Evolutionary conservation across 306 rosid genomes (phyloP).

Genomic region (Comarum palustre): DNA sequence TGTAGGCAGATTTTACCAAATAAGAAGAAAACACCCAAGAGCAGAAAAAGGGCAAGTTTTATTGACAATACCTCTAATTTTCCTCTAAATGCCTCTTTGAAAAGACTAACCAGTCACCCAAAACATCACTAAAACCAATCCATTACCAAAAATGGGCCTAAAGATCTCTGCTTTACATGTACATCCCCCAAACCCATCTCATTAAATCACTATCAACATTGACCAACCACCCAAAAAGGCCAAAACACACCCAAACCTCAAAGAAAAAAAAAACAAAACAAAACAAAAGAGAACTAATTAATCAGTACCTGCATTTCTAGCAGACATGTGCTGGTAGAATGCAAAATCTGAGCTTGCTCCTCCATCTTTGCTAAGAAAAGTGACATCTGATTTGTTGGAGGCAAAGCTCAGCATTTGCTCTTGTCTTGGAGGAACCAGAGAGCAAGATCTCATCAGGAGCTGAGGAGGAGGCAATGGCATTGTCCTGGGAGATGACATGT

Average conservation of each 20-base stretch:
- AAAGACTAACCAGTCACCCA: constrained; percentile 10
- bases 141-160: constrained; percentile 14
- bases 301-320: constrained; percentile 34
- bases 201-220: constrained; percentile 1
- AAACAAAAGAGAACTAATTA: not conserved
- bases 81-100: constrained; percentile 20
- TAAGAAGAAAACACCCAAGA: not conserved
- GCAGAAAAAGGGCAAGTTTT: not conserved
- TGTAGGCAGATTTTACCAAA: constrained; percentile 3
- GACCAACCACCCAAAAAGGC: constrained; percentile 16
- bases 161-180: constrained; percentile 8
- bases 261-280: not conserved
- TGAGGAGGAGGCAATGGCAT: constrained; percentile 37
- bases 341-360: constrained; percentile 26
- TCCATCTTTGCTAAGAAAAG: constrained; percentile 28
- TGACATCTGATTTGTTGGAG: constrained; percentile 31
- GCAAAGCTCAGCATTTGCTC: constrained; percentile 62
- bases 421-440: constrained; percentile 20
- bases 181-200: constrained; percentile 13
- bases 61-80: constrained; percentile 22
- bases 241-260: not conserved
- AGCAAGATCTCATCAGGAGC: constrained; percentile 41
- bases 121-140: constrained; percentile 13
- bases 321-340: constrained; percentile 23
- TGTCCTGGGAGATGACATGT: constrained; percentile 25